Conservation (phyloP, 208 protist species). For the Acanthamoeba lenticulata region DNA sequence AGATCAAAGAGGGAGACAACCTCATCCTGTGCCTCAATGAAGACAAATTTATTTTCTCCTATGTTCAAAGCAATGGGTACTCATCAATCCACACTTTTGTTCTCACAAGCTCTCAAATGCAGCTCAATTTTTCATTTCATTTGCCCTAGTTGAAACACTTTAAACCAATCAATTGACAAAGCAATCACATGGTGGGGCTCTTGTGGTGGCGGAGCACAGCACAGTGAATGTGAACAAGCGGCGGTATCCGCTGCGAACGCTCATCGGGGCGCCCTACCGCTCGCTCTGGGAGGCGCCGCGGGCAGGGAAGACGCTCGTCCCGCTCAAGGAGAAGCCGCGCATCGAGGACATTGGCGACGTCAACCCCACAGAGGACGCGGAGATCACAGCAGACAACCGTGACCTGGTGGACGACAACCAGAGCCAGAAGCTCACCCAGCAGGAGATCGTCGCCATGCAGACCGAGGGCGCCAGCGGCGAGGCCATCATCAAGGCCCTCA, state of each 20-base stretch:
- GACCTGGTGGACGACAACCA: slow-evolving; percentile 70
- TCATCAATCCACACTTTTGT: background rate
- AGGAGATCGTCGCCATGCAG: slow-evolving; percentile 80
- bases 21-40: slow-evolving; percentile 17
- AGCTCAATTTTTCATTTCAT: background rate
- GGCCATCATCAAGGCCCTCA: slow-evolving; percentile 78
- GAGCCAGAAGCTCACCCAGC: slow-evolving; percentile 75
- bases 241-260: background rate
- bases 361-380: background rate
- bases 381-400: slow-evolving; percentile 45
- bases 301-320: background rate
- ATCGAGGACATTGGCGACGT: background rate
- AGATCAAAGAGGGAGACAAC: background rate
- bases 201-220: background rate
- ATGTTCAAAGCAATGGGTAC: background rate
- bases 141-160: background rate
- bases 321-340: background rate
- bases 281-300: background rate
- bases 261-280: background rate
- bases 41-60: background rate
- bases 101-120: background rate
- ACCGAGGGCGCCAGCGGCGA: slow-evolving; percentile 52
- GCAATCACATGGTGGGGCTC: background rate
- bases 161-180: background rate
- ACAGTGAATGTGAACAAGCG: background rate